Percentiles rank a stretch among this genome's conserved stretches.
phyloP scores from a whole-genome alignment of 1,139 yeast species.

The Sugiyamaella paludigena region DNA sequence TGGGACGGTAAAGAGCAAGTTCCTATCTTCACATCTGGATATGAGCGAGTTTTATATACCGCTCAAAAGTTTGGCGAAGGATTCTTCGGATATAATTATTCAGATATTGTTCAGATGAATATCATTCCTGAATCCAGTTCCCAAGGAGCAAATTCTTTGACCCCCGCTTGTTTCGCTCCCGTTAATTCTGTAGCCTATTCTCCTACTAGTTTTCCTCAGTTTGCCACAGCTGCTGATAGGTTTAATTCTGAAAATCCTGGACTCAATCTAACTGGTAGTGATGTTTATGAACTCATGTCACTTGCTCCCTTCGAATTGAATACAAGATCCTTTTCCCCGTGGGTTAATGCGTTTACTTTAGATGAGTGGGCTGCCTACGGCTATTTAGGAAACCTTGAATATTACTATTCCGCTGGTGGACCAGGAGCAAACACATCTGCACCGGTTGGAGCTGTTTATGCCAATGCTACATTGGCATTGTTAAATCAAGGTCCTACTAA shows the following conservation, averaged over 20 bases:
- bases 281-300: constrained; percentile 46
- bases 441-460: constrained; percentile 49
- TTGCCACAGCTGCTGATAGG: constrained; percentile 42
- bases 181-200: constrained; percentile 23
- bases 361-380: constrained; percentile 53
- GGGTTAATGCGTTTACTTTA: constrained; percentile 53
- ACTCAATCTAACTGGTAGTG: constrained; percentile 43
- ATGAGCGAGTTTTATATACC: constrained; percentile 42
- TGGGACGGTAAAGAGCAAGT: constrained; percentile 36
- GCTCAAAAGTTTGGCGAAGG: constrained; percentile 45
- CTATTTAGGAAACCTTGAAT: constrained; percentile 45
- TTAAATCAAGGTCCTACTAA: constrained; percentile 43
- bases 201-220: constrained; percentile 29
- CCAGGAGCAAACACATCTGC: constrained; percentile 49
- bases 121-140: constrained; percentile 39
- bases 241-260: constrained; percentile 44
- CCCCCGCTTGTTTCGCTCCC: constrained; percentile 33
- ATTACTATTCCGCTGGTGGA: constrained; percentile 52
- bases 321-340: constrained; percentile 52
- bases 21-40: constrained; percentile 43
- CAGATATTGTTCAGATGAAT: constrained; percentile 38
- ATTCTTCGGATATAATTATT: constrained; percentile 41
- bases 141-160: constrained; percentile 44
- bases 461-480: constrained; percentile 49
- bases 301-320: constrained; percentile 60